Base-by-base conservation (phyloP, 202 grass and related monocot genomes). In the Panicum virgatum region DNA sequence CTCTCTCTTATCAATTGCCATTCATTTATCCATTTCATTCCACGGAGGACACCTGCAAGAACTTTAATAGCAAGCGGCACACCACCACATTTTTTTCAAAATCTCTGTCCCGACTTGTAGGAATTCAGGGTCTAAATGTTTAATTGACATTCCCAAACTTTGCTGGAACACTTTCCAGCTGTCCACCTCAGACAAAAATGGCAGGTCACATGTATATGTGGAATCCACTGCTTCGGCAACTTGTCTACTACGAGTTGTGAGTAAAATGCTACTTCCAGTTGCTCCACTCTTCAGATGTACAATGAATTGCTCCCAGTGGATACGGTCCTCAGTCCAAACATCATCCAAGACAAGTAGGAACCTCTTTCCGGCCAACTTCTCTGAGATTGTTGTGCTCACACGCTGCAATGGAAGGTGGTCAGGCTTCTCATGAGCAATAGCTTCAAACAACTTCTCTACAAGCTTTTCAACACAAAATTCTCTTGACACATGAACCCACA, bases 401-500 rank as follows among this genome's bases (percentile, higher is more conserved):
- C 13, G 38, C 65, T 68, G 65, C n/a, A 25, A 3, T 68, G 65
- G 20, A 13, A 68, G 11, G 5, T 68, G 65, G 5, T 75, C 37
- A 2, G 52, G 0, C 13, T 10, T 75, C 0, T 29, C 34, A 22
- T 12, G 37, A 27, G 53, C 53, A 75, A 75, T 60, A 29, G 53
- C 22, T 27, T 75, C 53, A 75, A 44, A 75, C 37, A 75, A 19
- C 53, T 75, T 74, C 2, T 50, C 3, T 0, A 82, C 19, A 19
- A 82, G 69, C 44, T 73, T 82, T 9, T 3, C 5, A 8, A 34
- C 34, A 30, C 0, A 8, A 34, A 85, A 79, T 12, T 85, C 66
- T 30, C 38, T 12, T 71, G 83, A 79, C 4, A 85, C 83, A 85
- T 85, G 68, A 20, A 85, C 66, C 74, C 82, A 84, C 5, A 42